These are phyloP conservation scores for Kurtzmaniella quercitrusa DNA, from an alignment of 1,139 yeast genomes.

Conservation along the genomic window DNA sequence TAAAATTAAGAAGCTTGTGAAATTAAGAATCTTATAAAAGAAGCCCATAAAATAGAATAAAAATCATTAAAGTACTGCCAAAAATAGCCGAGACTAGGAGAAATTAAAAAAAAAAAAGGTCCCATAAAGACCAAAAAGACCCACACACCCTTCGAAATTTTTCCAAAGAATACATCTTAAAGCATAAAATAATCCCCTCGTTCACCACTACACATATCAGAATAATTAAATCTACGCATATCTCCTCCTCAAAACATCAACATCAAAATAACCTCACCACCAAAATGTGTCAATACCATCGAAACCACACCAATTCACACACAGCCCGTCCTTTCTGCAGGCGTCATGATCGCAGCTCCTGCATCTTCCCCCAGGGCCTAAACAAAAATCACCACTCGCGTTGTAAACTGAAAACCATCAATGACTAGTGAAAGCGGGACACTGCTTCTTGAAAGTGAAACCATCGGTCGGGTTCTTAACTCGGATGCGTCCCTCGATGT, in stretches of 20 bases:
- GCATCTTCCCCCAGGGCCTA: background rate
- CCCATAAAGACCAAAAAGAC: background rate
- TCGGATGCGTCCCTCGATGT: constrained; percentile 54
- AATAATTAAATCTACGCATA: too few relatives aligned
- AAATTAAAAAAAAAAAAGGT: background rate
- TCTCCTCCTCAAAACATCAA: background rate
- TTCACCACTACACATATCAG: too few relatives aligned
- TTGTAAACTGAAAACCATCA: background rate
- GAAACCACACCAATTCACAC: too few relatives aligned
- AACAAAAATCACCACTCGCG: background rate
- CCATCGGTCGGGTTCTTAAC: constrained; percentile 27
- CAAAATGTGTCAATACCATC: too few relatives aligned
- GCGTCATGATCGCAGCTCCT: background rate
- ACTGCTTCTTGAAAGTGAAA: constrained; percentile 6
- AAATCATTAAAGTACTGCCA: too few relatives aligned
- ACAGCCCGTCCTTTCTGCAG: background rate
- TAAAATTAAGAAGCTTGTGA: too few relatives aligned
- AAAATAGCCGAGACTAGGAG: background rate
- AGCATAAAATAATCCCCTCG: background rate
- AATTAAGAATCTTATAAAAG: too few relatives aligned
- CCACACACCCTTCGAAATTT: too few relatives aligned
- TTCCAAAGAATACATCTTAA: background rate
- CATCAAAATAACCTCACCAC: background rate
- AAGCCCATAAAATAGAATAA: too few relatives aligned
- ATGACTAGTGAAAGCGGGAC: background rate